These are phyloP conservation scores for Trametes sp. DNA, from an alignment of 1,284 basidiomycete genomes.

Conservation along the genomic window DNA sequence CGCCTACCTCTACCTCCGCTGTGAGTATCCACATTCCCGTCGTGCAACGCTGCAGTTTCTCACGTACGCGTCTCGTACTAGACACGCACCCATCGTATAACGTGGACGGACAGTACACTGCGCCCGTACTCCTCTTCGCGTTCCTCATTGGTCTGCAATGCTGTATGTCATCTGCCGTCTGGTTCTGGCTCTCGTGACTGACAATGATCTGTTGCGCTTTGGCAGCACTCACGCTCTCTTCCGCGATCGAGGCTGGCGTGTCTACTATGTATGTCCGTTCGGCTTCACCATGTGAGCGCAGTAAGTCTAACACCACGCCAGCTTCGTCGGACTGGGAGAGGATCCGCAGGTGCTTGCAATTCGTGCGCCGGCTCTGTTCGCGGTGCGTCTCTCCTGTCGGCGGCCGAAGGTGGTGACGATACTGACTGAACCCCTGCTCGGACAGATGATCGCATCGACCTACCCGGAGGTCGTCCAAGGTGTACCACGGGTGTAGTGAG, in stretches of 20 bases:
- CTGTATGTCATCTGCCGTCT: conserved; percentile 53
- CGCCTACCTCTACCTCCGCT: conserved; percentile 81
- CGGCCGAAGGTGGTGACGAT: neutral
- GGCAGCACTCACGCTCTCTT: conserved; percentile 69
- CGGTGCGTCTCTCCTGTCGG: conserved; percentile 48
- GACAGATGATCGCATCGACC: conserved; percentile 64
- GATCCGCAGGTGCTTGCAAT: conserved; percentile 80
- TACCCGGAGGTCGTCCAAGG: conserved; percentile 68
- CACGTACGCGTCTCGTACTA: conserved; percentile 34
- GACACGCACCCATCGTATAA: conserved; percentile 81
- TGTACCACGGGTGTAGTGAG: conserved; percentile 47
- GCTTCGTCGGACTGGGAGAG: conserved; percentile 85
- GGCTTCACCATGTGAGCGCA: neutral
- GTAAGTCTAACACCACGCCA: conserved; percentile 37
- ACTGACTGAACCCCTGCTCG: neutral
- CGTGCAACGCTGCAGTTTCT: neutral
- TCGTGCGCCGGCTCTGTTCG: conserved; percentile 77
- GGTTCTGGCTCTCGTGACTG: neutral
- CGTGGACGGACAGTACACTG: conserved; percentile 75
- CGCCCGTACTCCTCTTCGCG: conserved; percentile 79
- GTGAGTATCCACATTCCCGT: conserved; percentile 50
- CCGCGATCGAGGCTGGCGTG: conserved; percentile 81
- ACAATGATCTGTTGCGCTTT: neutral
- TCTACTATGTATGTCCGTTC: conserved; percentile 72
- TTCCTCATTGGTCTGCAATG: conserved; percentile 82